These are phyloP conservation scores for Torulaspora franciscae DNA, from an alignment of 805 yeast species.

Conservation along the genomic window DNA sequence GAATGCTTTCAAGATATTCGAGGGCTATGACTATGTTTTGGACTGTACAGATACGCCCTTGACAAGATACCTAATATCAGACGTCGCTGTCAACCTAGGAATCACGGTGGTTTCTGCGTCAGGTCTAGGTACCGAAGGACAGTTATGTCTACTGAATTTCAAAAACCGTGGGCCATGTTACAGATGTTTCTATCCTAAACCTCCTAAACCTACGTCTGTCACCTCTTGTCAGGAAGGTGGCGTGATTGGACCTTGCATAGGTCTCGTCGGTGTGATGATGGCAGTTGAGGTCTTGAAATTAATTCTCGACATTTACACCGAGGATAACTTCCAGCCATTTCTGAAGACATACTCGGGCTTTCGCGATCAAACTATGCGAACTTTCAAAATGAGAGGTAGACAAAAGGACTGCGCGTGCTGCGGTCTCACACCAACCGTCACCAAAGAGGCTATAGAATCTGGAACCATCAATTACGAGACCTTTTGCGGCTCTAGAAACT, in stretches of 20 bases:
- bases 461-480: slow-evolving; percentile 56
- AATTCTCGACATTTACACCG: slow-evolving; percentile 49
- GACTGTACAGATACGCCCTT: slow-evolving; percentile 96
- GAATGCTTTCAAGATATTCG: slow-evolving; percentile 61
- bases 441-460: slow-evolving; percentile 42
- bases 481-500: slow-evolving; percentile 65
- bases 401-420: slow-evolving; percentile 61
- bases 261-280: slow-evolving; percentile 82
- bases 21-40: slow-evolving; percentile 66
- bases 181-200: slow-evolving; percentile 84
- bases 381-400: slow-evolving; percentile 73
- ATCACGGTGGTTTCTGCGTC: slow-evolving; percentile 86
- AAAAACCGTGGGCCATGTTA: slow-evolving; percentile 78
- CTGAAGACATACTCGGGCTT: slow-evolving; percentile 63
- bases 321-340: slow-evolving; percentile 58
- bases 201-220: slow-evolving; percentile 81
- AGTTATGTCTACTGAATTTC: slow-evolving; percentile 70
- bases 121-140: slow-evolving; percentile 89
- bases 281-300: slow-evolving; percentile 83
- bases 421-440: slow-evolving; percentile 49
- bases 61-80: slow-evolving; percentile 81
- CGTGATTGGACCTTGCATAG: slow-evolving; percentile 94
- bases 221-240: slow-evolving; percentile 91
- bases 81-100: slow-evolving; percentile 63
- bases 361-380: slow-evolving; percentile 59